Base-by-base conservation (phyloP, 2,329 filamentous ascomycete species). In the Davidsoniella neocaledoniae region DNA sequence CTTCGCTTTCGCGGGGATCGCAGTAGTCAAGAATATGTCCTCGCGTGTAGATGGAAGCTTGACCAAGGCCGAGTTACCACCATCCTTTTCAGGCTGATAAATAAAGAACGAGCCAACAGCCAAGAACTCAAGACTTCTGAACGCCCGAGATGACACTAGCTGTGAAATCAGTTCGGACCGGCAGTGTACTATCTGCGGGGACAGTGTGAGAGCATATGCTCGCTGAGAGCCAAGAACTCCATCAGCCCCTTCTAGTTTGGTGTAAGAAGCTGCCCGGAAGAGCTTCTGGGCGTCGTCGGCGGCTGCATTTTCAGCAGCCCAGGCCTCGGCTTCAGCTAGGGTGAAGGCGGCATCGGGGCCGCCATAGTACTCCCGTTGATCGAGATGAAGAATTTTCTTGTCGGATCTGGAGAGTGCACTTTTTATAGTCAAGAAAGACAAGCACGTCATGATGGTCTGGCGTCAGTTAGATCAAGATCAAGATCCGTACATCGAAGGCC, bases 31-130 rank as follows among this genome's bases (percentile, higher is more conserved):
- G 63, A 95, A 95, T 42, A 96, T 78, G 65, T 95, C 90, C 66
- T 98, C 90, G 56, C 90, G 78, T 25, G 84, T 88, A 55, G 84
- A 88, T 0, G 91, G 90, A 46, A 96, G 83, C 51, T 83, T 82
- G 47, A 73, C 68, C 36, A 94, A 67, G 7, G 57, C 58, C 10
- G 64, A 58, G 39, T 57, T 59, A 37, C 60, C 45, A 14, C 58
- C 56, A 12, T 57, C 55, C 17, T 57, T 58, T 23, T 60, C 59
- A 1, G 64, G 59, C 52, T 73, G 68, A 60, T 80, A 81, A 50
- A 95, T 77, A 74, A 83, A 95, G 77, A 90, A 96, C 51, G 84
- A 90, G 23, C 90, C 90, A 23, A 96, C 85, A 25, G 90, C 86
- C 54, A 91, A 76, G 57, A 96, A 96, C 61, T 96, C 90, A 43